Conservation (phyloP, 352 stramenopile species). For the Thraustotheca clavata region DNA sequence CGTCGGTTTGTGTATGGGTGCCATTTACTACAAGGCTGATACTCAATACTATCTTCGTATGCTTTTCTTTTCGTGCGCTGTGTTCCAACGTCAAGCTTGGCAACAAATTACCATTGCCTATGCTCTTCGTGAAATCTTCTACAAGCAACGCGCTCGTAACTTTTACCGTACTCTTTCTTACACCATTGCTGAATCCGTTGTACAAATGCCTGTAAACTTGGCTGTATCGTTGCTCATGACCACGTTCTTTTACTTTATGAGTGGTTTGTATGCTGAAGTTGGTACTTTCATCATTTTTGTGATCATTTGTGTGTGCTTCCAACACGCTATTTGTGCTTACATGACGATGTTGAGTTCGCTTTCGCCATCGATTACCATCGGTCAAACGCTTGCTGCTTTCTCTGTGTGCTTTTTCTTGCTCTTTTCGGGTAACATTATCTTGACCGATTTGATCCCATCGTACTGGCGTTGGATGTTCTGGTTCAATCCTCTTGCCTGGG, state of each 20-base stretch:
- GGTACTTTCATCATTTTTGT: constrained; percentile 12
- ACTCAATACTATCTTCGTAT: constrained; percentile 53
- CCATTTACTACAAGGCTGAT: constrained; percentile 54
- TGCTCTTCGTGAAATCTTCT: constrained; percentile 30
- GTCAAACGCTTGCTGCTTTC: constrained; percentile 4
- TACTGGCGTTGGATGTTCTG: constrained; percentile 21
- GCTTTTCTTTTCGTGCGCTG: constrained; percentile 57
- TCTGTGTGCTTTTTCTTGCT: constrained; percentile 21
- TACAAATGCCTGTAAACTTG: constrained; percentile 34
- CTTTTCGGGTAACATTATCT: constrained; percentile 21
- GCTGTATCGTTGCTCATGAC: constrained; percentile 36
- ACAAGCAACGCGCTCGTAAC: constrained; percentile 33
- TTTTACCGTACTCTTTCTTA: constrained; percentile 35
- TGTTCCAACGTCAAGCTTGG: constrained; percentile 61
- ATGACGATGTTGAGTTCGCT: constrained; percentile 19
- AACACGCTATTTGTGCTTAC: constrained; percentile 19
- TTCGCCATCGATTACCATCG: constrained; percentile 21
- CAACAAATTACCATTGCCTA: constrained; percentile 31
- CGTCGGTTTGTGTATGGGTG: constrained; percentile 68
- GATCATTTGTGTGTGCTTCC: constrained; percentile 17
- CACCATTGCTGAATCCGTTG: constrained; percentile 33
- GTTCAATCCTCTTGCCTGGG: constrained; percentile 22
- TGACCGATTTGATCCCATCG: constrained; percentile 17
- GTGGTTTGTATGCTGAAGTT: constrained; percentile 18
- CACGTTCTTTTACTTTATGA: constrained; percentile 43